Base-by-base conservation (phyloP, 495 filamentous ascomycete genomes). In the Copromyces sp. region DNA sequence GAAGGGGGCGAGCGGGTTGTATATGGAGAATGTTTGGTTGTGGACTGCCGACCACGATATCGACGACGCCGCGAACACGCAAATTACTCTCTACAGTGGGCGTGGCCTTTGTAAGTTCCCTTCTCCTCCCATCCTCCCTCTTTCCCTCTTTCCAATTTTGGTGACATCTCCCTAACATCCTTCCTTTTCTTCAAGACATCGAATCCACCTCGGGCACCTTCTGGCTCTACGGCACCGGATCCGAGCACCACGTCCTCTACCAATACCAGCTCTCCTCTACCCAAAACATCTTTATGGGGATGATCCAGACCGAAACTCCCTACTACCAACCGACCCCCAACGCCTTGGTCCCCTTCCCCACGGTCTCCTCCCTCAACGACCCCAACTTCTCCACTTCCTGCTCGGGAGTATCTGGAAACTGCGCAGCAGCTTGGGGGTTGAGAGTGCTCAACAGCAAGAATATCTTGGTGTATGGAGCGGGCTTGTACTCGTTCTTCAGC, bases 1-100 rank as follows among this genome's bases (percentile, higher is more conserved):
- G 7, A 77, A 86, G 45, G 79, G 85, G 37, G 93, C 88, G 2
- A 87, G 86, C 53, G 81, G 81, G 44, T 82, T 92, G 42, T 95
- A 96, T 77, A 83, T 97, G 74, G 94, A 97, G 84, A 97, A 98
- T 82, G 89, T 88, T 68, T 98, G 94, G 94, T 87, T 93, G 76
- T 98, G 94, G 90, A 91, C 93, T 24, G 90, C 94, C 4, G 95
- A 98, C 79, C 95, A 98, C 81, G 94, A 94, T 72, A 90, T 98
- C 47, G 95, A 98, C 68, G 88, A 88, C 69, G 71, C 82, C 3
- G 75, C 74, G 32, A 86, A 89, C 73, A 89, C 87, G 2, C 91
- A 90, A 71, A 90, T 94, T 73, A 92, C 90, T 7, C 76, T 96
- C 11, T 93, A 89, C 77, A 85, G 86, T 8, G 92, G 92, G 1